Conservation (phyloP, 2,329 filamentous ascomycete genomes). For the Fusarium sp. region DNA sequence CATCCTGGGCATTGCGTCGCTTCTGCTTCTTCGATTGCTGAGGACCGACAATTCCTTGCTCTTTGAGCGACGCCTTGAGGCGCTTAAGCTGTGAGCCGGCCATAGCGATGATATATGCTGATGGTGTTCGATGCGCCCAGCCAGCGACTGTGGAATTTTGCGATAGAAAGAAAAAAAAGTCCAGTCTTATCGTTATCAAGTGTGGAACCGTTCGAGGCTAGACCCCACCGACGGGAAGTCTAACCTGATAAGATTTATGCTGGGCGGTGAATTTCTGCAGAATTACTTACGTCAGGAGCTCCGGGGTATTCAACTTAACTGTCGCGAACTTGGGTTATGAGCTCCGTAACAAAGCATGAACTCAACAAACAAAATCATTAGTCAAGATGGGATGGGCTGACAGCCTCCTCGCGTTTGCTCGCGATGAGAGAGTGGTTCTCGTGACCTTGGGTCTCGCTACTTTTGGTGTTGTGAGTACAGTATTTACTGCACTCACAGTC, state of each 20-base stretch:
- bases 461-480: slow-evolving; percentile 66
- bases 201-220: slow-evolving; percentile 18
- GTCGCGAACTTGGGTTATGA: slow-evolving; percentile 1
- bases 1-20: slow-evolving; percentile 76
- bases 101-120: slow-evolving; percentile 66
- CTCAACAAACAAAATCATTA: slow-evolving; percentile 21
- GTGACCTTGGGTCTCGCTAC: slow-evolving; percentile 67
- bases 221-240: background rate
- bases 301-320: background rate
- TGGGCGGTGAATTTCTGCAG: slow-evolving; percentile 30
- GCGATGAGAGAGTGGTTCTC: slow-evolving; percentile 66
- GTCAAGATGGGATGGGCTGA: slow-evolving; percentile 55
- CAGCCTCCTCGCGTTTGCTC: slow-evolving; percentile 48
- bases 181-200: slow-evolving; percentile 46
- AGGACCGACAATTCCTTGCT: slow-evolving; percentile 89
- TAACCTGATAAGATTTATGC: background rate
- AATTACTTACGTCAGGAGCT: slow-evolving; percentile 35
- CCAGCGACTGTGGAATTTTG: slow-evolving; percentile 35
- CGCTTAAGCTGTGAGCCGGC: slow-evolving; percentile 96
- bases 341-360: slow-evolving; percentile 18
- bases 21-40: slow-evolving; percentile 97
- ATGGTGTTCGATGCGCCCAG: slow-evolving; percentile 23
- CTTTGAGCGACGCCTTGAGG: slow-evolving; percentile 88
- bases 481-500: slow-evolving; percentile 67
- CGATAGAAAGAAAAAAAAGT: slow-evolving; percentile 34